These are phyloP conservation scores for Syncephalastrum sp. DNA, from an alignment of 371 early-diverging fungal species.

Conservation along the genomic window DNA sequence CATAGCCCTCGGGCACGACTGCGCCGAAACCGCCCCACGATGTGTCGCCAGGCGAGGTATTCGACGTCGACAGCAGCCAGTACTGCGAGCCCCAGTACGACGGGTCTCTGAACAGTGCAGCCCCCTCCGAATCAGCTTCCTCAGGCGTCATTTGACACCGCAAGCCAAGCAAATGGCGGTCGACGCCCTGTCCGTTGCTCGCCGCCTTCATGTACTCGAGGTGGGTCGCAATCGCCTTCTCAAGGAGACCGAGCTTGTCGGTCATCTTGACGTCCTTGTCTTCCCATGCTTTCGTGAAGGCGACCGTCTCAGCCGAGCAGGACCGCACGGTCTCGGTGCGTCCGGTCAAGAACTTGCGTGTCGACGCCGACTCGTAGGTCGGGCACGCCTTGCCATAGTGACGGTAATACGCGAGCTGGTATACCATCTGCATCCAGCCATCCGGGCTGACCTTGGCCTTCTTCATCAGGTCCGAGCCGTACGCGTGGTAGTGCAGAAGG, in stretches of 20 bases:
- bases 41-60: slow-evolving; percentile 80
- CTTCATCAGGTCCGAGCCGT: slow-evolving; percentile 86
- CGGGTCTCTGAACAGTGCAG: slow-evolving; percentile 71
- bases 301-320: slow-evolving; percentile 61
- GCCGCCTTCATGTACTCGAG: slow-evolving; percentile 64
- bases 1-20: slow-evolving; percentile 82
- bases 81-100: slow-evolving; percentile 62
- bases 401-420: slow-evolving; percentile 83
- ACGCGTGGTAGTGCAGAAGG: slow-evolving; percentile 67
- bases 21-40: slow-evolving; percentile 79
- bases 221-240: slow-evolving; percentile 69
- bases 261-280: slow-evolving; percentile 49
- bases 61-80: slow-evolving; percentile 78
- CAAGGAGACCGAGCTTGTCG: slow-evolving; percentile 59
- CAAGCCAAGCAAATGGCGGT: slow-evolving; percentile 86
- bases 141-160: slow-evolving; percentile 80
- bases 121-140: slow-evolving; percentile 50
- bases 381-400: slow-evolving; percentile 66
- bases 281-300: slow-evolving; percentile 71
- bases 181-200: slow-evolving; percentile 72
- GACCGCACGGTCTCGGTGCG: slow-evolving; percentile 87
- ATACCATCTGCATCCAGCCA: slow-evolving; percentile 86
- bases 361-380: slow-evolving; percentile 87
- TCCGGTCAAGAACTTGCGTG: slow-evolving; percentile 78
- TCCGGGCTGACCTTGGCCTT: slow-evolving; percentile 73